Conservation (phyloP, 768 basidiomycete species). For the Rhodotorula toruloides region DNA sequence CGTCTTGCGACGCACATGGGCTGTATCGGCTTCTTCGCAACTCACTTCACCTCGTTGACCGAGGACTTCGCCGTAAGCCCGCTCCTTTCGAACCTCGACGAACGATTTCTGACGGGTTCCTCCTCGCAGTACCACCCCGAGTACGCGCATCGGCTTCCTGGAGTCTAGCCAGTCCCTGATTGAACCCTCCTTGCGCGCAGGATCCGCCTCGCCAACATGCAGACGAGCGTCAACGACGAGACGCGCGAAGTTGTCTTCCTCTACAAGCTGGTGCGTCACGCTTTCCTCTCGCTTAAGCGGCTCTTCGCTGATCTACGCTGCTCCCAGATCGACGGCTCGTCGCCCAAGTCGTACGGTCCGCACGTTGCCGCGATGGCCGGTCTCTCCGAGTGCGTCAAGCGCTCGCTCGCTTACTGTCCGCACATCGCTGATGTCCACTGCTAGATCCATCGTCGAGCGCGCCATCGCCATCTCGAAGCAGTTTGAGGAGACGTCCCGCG, state of each 20-base stretch:
- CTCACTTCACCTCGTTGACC: constrained; percentile 92
- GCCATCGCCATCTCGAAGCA: constrained; percentile 82
- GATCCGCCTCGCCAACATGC: constrained; percentile 92
- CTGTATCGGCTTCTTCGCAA: constrained; percentile 91
- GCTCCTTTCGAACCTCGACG: background rate
- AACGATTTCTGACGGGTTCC: background rate
- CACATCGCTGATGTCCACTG: background rate
- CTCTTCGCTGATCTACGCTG: constrained; percentile 39
- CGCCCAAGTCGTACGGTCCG: constrained; percentile 81
- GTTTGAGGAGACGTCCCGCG: constrained; percentile 73
- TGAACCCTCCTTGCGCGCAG: constrained; percentile 74
- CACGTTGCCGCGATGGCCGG: constrained; percentile 94
- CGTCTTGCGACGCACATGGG: constrained; percentile 88
- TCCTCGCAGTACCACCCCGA: constrained; percentile 37
- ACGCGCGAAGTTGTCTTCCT: constrained; percentile 82
- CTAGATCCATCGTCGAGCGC: constrained; percentile 68
- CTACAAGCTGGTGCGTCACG: constrained; percentile 70
- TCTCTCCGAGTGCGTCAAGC: constrained; percentile 52
- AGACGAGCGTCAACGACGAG: constrained; percentile 85
- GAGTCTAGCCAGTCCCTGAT: background rate
- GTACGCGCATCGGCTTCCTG: background rate
- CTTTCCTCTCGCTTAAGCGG: background rate
- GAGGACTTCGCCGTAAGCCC: constrained; percentile 65
- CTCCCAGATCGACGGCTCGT: constrained; percentile 58
- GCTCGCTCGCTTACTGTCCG: too few relatives aligned